Evolutionary conservation across 148 eudicot genomes (phyloP).

Genomic region (Fagopyrum esculentum): DNA sequence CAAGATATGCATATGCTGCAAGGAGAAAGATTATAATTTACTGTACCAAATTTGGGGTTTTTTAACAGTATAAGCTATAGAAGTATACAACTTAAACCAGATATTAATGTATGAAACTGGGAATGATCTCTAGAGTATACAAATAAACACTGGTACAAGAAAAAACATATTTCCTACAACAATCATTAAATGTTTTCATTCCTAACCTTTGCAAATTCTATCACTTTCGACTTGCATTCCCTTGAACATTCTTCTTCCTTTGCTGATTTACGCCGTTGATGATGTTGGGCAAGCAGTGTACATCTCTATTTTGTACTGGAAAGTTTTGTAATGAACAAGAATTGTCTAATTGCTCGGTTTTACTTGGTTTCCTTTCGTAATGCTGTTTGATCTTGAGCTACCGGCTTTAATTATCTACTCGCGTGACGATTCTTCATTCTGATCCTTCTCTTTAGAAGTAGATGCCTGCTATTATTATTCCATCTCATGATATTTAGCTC

Average conservation of each 20-base stretch:
- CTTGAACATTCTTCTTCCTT: not conserved
- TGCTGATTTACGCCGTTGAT: not conserved
- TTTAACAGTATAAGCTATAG: not conserved
- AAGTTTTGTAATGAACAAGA: not conserved
- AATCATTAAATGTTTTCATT: not conserved
- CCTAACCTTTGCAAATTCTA: not conserved
- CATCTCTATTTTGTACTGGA: not conserved
- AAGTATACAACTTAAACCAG: not conserved
- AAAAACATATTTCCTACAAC: not conserved
- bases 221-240: not conserved
- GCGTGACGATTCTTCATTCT: not conserved
- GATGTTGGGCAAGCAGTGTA: not conserved
- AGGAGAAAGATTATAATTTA: not conserved
- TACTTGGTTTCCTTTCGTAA: not conserved
- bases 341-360: not conserved
- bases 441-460: not conserved
- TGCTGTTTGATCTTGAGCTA: not conserved
- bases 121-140: not conserved
- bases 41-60: not conserved
- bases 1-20: not conserved
- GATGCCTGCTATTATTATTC: not conserved
- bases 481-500: not conserved
- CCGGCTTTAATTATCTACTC: not conserved
- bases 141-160: not conserved
- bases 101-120: not conserved